Percentiles rank a stretch among this genome's conserved stretches.
phyloP scores from a whole-genome alignment of 352 stramenopile species.

The Phytophthora tentaculata region DNA sequence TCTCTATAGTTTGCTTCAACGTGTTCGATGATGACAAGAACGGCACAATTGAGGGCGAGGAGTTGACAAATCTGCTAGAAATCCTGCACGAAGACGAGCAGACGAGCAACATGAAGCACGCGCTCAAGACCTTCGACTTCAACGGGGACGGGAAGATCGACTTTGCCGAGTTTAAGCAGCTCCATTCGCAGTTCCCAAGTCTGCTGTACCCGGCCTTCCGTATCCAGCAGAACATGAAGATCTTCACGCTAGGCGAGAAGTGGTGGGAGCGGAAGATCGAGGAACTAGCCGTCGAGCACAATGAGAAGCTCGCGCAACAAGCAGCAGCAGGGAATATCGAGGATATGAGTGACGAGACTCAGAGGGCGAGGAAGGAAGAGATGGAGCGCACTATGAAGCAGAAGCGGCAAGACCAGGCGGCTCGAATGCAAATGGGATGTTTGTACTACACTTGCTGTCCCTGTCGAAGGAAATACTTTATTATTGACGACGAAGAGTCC shows the following conservation, averaged over 20 bases:
- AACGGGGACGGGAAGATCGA: constrained; percentile 78
- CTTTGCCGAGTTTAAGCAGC: constrained; percentile 71
- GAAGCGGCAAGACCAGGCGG: constrained; percentile 63
- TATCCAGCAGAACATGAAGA: constrained; percentile 79
- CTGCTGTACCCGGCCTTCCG: constrained; percentile 74
- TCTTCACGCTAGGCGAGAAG: constrained; percentile 64
- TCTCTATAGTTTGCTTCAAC: constrained; percentile 73
- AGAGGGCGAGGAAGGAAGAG: constrained; percentile 39
- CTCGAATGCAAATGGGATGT: constrained; percentile 73
- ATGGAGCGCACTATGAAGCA: constrained; percentile 37
- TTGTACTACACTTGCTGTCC: constrained; percentile 72
- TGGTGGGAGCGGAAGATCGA: constrained; percentile 75
- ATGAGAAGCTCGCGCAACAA: constrained; percentile 47
- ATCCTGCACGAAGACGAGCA: constrained; percentile 69
- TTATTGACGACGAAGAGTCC: constrained; percentile 52
- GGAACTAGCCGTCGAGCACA: constrained; percentile 53
- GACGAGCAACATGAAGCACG: constrained; percentile 75
- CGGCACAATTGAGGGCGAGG: constrained; percentile 72
- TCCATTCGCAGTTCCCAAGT: constrained; percentile 68
- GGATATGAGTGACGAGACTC: constrained; percentile 37
- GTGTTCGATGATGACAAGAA: constrained; percentile 78
- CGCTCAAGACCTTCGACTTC: constrained; percentile 69
- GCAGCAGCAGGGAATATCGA: constrained; percentile 36
- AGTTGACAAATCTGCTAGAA: constrained; percentile 68
- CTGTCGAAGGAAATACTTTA: constrained; percentile 60